Percentiles rank a stretch among this genome's conserved stretches.
phyloP scores from a whole-genome alignment of 371 early-diverging fungal species.

The Parasitella parasitica region DNA sequence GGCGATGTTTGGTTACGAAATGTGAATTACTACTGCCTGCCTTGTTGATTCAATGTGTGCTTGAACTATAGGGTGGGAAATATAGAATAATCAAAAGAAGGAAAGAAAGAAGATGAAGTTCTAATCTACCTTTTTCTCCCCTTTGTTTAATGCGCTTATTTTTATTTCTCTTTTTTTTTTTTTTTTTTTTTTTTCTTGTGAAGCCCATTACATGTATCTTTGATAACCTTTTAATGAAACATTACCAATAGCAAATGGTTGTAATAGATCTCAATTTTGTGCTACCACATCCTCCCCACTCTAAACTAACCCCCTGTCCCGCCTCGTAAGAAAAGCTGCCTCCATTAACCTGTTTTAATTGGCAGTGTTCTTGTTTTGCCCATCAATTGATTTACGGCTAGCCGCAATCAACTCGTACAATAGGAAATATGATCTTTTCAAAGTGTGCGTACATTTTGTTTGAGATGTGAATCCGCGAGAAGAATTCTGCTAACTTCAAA shows the following conservation, averaged over 20 bases:
- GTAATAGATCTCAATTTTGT: slow-evolving; percentile 9
- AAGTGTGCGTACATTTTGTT: no score
- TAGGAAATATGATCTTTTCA: not conserved
- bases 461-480: no score
- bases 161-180: not conserved
- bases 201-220: slow-evolving; percentile 19
- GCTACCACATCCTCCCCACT: slow-evolving; percentile 2
- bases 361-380: not conserved
- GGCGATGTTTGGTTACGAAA: not conserved
- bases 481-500: no score
- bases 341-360: not conserved
- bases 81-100: not conserved
- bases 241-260: slow-evolving; percentile 19
- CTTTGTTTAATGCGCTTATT: slow-evolving; percentile 2
- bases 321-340: not conserved
- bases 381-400: not conserved
- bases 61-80: not conserved
- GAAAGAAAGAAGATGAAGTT: not conserved
- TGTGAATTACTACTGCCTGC: not conserved
- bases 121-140: not conserved
- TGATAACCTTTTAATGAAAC: slow-evolving; percentile 24
- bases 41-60: no score
- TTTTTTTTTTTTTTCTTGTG: slow-evolving; percentile 1
- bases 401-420: not conserved
- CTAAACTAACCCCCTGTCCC: slow-evolving; percentile 18